Base-by-base conservation (phyloP, 164 flowering plant species). In the Aristolochia californica region DNA sequence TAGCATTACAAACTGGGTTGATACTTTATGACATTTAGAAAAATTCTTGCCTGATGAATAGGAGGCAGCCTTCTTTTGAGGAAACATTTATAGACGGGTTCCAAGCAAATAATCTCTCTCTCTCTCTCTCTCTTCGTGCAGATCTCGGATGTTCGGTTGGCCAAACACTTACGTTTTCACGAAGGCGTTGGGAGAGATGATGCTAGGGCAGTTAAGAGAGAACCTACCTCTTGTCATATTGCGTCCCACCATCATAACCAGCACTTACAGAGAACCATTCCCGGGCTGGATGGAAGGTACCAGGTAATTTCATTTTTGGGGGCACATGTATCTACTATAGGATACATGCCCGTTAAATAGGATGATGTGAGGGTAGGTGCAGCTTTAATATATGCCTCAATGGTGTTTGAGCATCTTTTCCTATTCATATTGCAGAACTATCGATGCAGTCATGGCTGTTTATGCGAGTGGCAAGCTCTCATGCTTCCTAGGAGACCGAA, bases 391-490 rank as follows among this genome's bases (percentile, higher is more conserved):
- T 24, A 24, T 20, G 55, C 5, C 14, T 51, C 12, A 51, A 51
- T 17, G 12, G n/a, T n/a, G n/a, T n/a, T n/a, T n/a, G n/a, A 51
- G 14, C 2, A 18, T 12, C 23, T 45, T 3, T 11, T 2, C 12
- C 3, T 11, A 45, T 2, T n/a, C 2, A 45, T 38, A 52, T 21
- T 40, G 45, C 79, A 84, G 96, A 62, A 79, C 87, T 27, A 70
- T 81, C 18, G 88, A 84, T 55, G 76, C 77, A 58, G 17, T 85
- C 38, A 72, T 74, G 0, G 71, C 75, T 54, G 82, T 71, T 10
- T 82, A 82, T 64, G 85, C 78, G 5, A 88, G 76, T 55, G 97
- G 94, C 12, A 85, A 66, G 43, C 14, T 88, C 17, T 43, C 74
- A 22, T 78, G 78, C 69, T 80, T 88, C 62, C 73, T 75, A 1